Base-by-base conservation (phyloP, 495 filamentous ascomycete species). In the Penicillium angulare region DNA sequence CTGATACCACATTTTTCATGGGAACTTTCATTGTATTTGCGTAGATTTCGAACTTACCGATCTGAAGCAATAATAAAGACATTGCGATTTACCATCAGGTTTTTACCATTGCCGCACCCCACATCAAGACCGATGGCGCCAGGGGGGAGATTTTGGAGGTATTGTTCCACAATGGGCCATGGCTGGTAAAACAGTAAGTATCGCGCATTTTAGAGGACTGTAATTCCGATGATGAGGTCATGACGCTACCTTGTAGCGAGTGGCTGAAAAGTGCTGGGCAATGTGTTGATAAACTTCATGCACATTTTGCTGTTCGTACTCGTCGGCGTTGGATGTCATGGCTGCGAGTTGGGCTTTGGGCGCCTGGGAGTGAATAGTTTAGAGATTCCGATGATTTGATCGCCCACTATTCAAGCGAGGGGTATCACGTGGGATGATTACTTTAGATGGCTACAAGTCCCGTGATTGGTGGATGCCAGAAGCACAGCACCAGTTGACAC, bases 261-360 rank as follows among this genome's bases (percentile, higher is more conserved):
- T 98, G 9, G 89, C 83, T 12, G 92, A 96, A 72, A 98, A 98
- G 72, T 97, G 93, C 12, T 83, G 76, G 12, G 93, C 93, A 61
- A 98, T 98, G 54, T 92, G 81, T 64, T 96, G 88, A 72, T 98
- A 98, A 49, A 98, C 88, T 53, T 81, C 74, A 69, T 98, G 93
- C 47, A 98, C 93, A 70, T 96, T 86, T 52, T 86, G 67, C 39
- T 84, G 78, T 69, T 98, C 93, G 66, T 96, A 96, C 15, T 52
- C 67, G 35, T 78, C 74, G 15, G 67, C 43, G 5, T 53, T 35
- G 31, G 36, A 46, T 31, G n/a, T n/a, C 26, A 32, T 50, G 29
- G 12, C 15, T 16, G 21, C 17, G 45, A 12, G 5, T 18, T 38
- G 18, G 21, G 34, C 34, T n/a, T n/a, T n/a, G n/a, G n/a, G n/a